Evolutionary conservation across 2,329 filamentous ascomycete species (phyloP), one percentile per base, ranked within the genome.

Genomic region (Penicillium verrucosum): DNA sequence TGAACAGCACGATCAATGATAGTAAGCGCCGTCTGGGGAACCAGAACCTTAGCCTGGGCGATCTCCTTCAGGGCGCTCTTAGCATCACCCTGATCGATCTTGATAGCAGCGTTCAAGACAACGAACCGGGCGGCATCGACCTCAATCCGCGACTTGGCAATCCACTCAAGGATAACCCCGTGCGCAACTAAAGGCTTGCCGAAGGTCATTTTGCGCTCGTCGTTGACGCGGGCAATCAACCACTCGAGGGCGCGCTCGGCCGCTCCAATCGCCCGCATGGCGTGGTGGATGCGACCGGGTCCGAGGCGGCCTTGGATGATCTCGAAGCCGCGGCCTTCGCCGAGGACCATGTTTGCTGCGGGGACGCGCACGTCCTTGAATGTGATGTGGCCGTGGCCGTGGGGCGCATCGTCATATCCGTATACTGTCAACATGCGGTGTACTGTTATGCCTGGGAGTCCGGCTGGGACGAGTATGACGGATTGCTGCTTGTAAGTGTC

Each of bases 291-390:
- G 57, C 94, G 89, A 34, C 94, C 94, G 1, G 94, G 94, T 1
- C 94, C 94, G 25, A 99, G 87, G 66, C 94, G 90, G 56, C 94
- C 94, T 75, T 99, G 94, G 71, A 99, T 97, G 71, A 99, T 96
- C 77, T 99, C 94, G 74, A 99, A 99, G 21, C 94, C 94, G 61
- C 90, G 87, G 63, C 94, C 94, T 74, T 94, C 90, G 59, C 94
- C 93, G 4, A 99, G 87, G 11, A 97, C 89, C 70, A 99, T 88
- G 78, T 90, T 94, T 68, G 80, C 79, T 32, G 81, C 85, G 8
- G 93, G 93, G 0, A 99, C 90, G 57, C 93, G 89, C 60, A 97
- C 94, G 72, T 97, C 89, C 57, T 87, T 82, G 78, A 99, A 97
- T 36, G 81, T 84, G 71, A 99, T 86, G 76, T 99, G 93, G 43